Conservation (phyloP, 495 filamentous ascomycete genomes). For the Echria macrotheca region DNA sequence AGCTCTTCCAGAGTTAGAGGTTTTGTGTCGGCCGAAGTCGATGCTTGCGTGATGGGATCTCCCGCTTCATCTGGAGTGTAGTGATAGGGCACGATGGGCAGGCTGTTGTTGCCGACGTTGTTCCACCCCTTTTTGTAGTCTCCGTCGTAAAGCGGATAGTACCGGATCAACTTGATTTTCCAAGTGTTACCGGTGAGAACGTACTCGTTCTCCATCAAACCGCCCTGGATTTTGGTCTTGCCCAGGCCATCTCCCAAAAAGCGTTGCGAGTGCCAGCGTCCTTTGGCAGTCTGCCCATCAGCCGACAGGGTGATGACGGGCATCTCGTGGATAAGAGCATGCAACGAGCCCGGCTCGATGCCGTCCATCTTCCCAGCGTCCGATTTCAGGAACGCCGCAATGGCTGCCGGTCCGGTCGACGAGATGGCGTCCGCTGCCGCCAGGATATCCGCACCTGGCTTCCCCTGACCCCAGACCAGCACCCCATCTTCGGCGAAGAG, state of each 20-base stretch:
- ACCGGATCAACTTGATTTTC: constrained; percentile 15
- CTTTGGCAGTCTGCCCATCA: constrained; percentile 14
- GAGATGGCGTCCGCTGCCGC: neutral
- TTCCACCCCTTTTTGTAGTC: constrained; percentile 14
- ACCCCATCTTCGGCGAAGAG: constrained; percentile 16
- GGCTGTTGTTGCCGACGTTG: constrained; percentile 8
- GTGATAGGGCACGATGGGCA: constrained; percentile 15
- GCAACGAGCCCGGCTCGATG: constrained; percentile 10
- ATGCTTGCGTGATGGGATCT: neutral
- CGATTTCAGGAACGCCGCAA: constrained; percentile 12
- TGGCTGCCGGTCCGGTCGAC: constrained; percentile 8
- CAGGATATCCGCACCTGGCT: constrained; percentile 5
- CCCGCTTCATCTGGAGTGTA: constrained; percentile 15
- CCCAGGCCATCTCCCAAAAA: constrained; percentile 13
- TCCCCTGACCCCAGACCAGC: constrained; percentile 12
- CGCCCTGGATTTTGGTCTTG: constrained; percentile 14
- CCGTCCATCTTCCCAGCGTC: constrained; percentile 16
- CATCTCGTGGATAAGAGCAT: constrained; percentile 11
- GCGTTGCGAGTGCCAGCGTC: constrained; percentile 8
- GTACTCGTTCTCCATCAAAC: constrained; percentile 20
- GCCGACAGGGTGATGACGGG: constrained; percentile 13
- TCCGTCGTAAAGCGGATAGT: constrained; percentile 16
- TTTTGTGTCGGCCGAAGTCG: neutral
- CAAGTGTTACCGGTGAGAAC: neutral
- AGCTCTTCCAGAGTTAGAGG: constrained; percentile 7